Percentiles rank a stretch among this genome's conserved stretches.
Conservation (phyloP, 768 basidiomycete species). For the Paxillus involutus region DNA sequence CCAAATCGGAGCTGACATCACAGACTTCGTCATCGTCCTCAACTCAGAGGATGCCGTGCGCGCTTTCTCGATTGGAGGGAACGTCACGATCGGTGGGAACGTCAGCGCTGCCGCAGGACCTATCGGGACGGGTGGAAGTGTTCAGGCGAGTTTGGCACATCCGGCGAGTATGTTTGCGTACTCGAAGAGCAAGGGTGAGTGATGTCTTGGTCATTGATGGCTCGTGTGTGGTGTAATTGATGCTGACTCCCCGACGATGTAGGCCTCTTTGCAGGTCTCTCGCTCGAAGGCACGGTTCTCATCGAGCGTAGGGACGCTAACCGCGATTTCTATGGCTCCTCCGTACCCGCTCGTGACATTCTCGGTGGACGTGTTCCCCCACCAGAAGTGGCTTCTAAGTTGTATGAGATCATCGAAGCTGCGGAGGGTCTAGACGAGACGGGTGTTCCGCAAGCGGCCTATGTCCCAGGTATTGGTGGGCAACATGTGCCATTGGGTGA, state of each 20-base stretch:
- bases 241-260: not conserved
- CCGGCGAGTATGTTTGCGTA: constrained; percentile 98
- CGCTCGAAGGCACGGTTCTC: constrained; percentile 90
- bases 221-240: not conserved
- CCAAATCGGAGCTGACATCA: constrained; percentile 94
- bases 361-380: constrained; percentile 92
- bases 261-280: constrained; percentile 95
- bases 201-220: not conserved
- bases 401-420: constrained; percentile 97
- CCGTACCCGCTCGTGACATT: constrained; percentile 86
- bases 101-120: constrained; percentile 87
- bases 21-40: constrained; percentile 95
- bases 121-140: constrained; percentile 90
- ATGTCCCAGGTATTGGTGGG: constrained; percentile 69
- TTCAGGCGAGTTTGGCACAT: constrained; percentile 84
- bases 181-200: constrained; percentile 88
- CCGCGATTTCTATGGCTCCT: constrained; percentile 92
- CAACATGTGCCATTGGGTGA: constrained; percentile 51
- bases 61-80: constrained; percentile 94
- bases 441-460: constrained; percentile 74
- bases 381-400: constrained; percentile 89
- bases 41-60: constrained; percentile 95
- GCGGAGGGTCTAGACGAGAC: constrained; percentile 91
- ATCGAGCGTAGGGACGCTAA: constrained; percentile 97
- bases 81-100: constrained; percentile 93